These are phyloP conservation scores for Zygotorulaspora danielsina DNA, from an alignment of 805 yeast genomes.

Conservation along the genomic window DNA sequence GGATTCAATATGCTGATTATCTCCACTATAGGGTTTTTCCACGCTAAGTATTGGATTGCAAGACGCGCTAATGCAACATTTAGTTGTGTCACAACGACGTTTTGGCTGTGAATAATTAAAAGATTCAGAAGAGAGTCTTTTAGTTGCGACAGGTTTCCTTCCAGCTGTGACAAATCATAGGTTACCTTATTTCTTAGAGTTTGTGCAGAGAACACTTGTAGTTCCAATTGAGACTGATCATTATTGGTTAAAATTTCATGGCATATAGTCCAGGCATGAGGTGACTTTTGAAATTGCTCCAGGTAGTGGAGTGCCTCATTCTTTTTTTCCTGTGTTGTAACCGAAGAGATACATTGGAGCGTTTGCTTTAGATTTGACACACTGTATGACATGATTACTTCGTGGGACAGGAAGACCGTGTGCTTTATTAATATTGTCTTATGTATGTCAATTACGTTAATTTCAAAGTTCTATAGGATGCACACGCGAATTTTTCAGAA, in stretches of 20 bases:
- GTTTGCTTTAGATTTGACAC: slow-evolving; percentile 26
- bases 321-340: slow-evolving; percentile 32
- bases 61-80: slow-evolving; percentile 78
- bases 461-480: too few relatives aligned
- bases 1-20: slow-evolving; percentile 45
- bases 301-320: slow-evolving; percentile 51
- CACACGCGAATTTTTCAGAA: too few relatives aligned
- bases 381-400: slow-evolving; percentile 11
- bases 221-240: slow-evolving; percentile 41
- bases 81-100: slow-evolving; percentile 74
- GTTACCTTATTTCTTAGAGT: slow-evolving; percentile 80
- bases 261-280: slow-evolving; percentile 72
- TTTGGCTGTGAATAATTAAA: slow-evolving; percentile 47
- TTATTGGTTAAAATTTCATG: slow-evolving; percentile 47
- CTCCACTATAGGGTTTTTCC: slow-evolving; percentile 71
- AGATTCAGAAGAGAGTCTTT: slow-evolving; percentile 63
- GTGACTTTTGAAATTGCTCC: slow-evolving; percentile 78
- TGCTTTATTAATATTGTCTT: not conserved
- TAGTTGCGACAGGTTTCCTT: slow-evolving; percentile 51
- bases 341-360: slow-evolving; percentile 31
- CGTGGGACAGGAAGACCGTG: too few relatives aligned
- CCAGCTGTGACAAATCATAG: slow-evolving; percentile 76
- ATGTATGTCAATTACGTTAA: too few relatives aligned
- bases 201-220: slow-evolving; percentile 83
- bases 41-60: slow-evolving; percentile 67